Evolutionary conservation across 2,329 filamentous ascomycete species (phyloP).

Genomic region (Akanthomyces muscarius): DNA sequence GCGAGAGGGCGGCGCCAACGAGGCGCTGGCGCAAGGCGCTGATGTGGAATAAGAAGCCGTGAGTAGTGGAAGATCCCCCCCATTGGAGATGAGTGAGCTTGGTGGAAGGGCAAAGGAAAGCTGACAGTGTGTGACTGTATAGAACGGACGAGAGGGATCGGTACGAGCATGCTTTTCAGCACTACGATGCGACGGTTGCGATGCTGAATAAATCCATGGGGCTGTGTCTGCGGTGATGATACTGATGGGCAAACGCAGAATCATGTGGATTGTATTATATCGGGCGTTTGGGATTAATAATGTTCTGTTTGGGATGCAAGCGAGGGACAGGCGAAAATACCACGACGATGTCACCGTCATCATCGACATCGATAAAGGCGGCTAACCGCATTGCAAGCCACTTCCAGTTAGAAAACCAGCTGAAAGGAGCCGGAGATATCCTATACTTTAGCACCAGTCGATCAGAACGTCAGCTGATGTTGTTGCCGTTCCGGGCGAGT

Average conservation of each 20-base stretch:
- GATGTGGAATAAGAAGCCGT: constrained; percentile 25
- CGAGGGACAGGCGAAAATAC: neutral
- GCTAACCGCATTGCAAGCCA: too few species aligned
- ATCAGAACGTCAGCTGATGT: too few species aligned
- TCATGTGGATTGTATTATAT: neutral
- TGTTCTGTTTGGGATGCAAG: neutral
- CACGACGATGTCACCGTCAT: too few species aligned
- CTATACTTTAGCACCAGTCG: too few species aligned
- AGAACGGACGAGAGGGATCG: constrained; percentile 23
- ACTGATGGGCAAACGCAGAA: too few species aligned
- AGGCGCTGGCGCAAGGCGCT: constrained; percentile 23
- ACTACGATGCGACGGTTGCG: constrained; percentile 65
- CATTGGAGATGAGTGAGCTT: too few species aligned
- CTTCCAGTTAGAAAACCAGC: too few species aligned
- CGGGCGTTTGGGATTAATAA: neutral
- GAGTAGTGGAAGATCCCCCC: constrained; percentile 20
- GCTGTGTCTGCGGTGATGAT: constrained; percentile 53
- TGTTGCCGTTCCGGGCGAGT: too few species aligned
- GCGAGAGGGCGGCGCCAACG: constrained; percentile 18
- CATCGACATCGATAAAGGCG: too few species aligned
- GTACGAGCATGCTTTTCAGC: constrained; percentile 42
- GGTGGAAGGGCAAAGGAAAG: neutral
- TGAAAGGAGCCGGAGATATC: too few species aligned
- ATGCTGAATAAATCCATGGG: constrained; percentile 74
- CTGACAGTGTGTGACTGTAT: neutral